Conservation (phyloP, 2,329 filamentous ascomycete species). For the Penicillium sp. region DNA sequence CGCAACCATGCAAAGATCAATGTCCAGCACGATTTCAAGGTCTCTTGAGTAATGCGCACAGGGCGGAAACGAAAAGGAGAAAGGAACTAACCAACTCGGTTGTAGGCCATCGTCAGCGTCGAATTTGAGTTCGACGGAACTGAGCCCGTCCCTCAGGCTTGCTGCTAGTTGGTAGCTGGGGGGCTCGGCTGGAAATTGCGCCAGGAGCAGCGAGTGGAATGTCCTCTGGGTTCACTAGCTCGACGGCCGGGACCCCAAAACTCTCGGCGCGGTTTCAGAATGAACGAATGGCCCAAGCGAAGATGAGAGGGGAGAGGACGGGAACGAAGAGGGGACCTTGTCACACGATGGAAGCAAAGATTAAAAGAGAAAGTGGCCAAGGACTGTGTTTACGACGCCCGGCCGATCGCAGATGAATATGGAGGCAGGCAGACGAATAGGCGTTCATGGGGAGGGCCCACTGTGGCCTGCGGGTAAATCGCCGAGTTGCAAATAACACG, state of each 20-base stretch:
- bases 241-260: conserved; percentile 10
- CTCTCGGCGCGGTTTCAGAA: conserved; percentile 25
- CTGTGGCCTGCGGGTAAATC: conserved; percentile 9
- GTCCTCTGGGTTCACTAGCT: conserved; percentile 15
- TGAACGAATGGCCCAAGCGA: conserved; percentile 3
- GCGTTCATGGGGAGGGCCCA: conserved; percentile 16
- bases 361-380: conserved; percentile 6
- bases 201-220: conserved; percentile 24
- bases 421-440: conserved; percentile 21
- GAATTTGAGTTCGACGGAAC: conserved; percentile 21
- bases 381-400: conserved; percentile 25
- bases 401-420: conserved; percentile 21
- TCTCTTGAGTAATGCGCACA: not conserved
- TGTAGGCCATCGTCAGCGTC: conserved; percentile 58
- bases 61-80: conserved; percentile 18
- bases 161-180: conserved; percentile 16
- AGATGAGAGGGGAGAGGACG: conserved; percentile 4
- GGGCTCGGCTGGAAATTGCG: conserved; percentile 28
- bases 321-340: conserved; percentile 1
- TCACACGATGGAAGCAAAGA: conserved; percentile 7
- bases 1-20: conserved; percentile 6
- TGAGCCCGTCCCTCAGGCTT: conserved; percentile 19
- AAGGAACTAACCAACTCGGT: conserved; percentile 64
- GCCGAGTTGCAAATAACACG: not conserved
- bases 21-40: conserved; percentile 7